These are phyloP conservation scores for Boletus sp. DNA, from an alignment of 768 basidiomycete genomes.

Conservation along the genomic window DNA sequence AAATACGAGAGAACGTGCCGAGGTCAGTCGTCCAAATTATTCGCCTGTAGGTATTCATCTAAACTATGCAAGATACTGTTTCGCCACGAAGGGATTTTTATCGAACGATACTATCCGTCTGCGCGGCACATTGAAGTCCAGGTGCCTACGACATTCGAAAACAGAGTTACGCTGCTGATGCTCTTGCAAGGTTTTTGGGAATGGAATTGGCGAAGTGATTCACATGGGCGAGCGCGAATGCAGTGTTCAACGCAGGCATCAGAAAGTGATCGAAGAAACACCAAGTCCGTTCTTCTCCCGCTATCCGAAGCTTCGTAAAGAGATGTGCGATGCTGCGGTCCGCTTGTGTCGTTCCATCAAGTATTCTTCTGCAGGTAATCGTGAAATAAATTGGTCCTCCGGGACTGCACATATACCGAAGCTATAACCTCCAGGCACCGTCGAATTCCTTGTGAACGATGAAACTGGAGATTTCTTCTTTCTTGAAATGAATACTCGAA, in stretches of 20 bases:
- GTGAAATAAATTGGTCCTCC: neutral
- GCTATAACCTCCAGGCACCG: slow-evolving; percentile 44
- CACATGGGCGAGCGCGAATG: slow-evolving; percentile 74
- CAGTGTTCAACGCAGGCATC: slow-evolving; percentile 65
- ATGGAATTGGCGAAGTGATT: slow-evolving; percentile 55
- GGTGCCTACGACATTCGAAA: slow-evolving; percentile 29
- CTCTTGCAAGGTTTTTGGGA: slow-evolving; percentile 57
- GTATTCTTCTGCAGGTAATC: slow-evolving; percentile 57
- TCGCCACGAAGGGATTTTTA: slow-evolving; percentile 48
- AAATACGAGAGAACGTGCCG: slow-evolving; percentile 40
- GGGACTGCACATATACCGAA: neutral
- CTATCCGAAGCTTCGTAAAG: slow-evolving; percentile 43
- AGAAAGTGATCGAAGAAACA: slow-evolving; percentile 72
- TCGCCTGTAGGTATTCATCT: neutral
- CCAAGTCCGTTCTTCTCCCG: slow-evolving; percentile 56
- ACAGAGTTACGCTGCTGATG: neutral
- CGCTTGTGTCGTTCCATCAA: slow-evolving; percentile 46
- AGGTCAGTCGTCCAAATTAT: slow-evolving; percentile 35
- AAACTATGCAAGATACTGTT: slow-evolving; percentile 42
- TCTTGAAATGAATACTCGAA: slow-evolving; percentile 70
- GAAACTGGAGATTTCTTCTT: slow-evolving; percentile 57
- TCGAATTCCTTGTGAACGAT: slow-evolving; percentile 66
- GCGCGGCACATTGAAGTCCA: slow-evolving; percentile 69
- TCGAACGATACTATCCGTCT: slow-evolving; percentile 56
- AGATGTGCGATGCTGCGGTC: slow-evolving; percentile 55